Evolutionary conservation across 192 early-diverging fungal species (phyloP), one percentile per base, ranked within the genome.

Genomic region (Coemansia sp.): DNA sequence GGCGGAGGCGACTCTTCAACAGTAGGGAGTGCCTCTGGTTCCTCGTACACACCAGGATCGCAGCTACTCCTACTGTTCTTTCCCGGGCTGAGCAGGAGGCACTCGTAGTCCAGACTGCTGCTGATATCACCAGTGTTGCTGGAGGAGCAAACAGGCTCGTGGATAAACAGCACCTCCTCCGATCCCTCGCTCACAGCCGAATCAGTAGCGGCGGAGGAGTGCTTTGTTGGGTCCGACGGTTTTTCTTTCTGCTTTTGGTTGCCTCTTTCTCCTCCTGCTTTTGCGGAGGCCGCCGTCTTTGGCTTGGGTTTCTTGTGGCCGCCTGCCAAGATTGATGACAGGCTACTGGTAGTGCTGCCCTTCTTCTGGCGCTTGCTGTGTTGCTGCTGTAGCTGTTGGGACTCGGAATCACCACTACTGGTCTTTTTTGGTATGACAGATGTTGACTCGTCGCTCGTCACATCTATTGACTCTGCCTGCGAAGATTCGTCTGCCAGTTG

Each of bases 401-500:
- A 56, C 21, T 56, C 57, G 6, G 39, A 40, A 38, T 64, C 38
- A 9, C 23, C 19, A 12, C 32, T 32, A 32, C 47, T 39, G 37
- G 4, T 56, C 32, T 59, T 41, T 59, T 59, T 59, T 9, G 32
- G 39, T 41, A 19, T 9, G 9, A 41, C 57, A 15, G 7, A 39
- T 32, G n/a, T 4, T 40, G 57, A 59, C 3, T 75, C 77, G n/a
- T 80, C 73, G 59, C 77, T 75, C 3, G 60, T 48, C 18, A 75
- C 19, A 23, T 75, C 77, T 15, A 75, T 65, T 4, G 77, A 75
- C 69, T 80, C 77, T 45, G 74, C 56, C 45, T 67, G 79, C 8
- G 79, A 81, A n/a, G 63, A 70, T 1, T 44, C 64, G 6, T 45
- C 43, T 37, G 23, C 13, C 13, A 56, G 8, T n/a, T 47, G 56